Conservation (phyloP, 2,329 filamentous ascomycete species). For the Chrysosporium queenslandicum region DNA sequence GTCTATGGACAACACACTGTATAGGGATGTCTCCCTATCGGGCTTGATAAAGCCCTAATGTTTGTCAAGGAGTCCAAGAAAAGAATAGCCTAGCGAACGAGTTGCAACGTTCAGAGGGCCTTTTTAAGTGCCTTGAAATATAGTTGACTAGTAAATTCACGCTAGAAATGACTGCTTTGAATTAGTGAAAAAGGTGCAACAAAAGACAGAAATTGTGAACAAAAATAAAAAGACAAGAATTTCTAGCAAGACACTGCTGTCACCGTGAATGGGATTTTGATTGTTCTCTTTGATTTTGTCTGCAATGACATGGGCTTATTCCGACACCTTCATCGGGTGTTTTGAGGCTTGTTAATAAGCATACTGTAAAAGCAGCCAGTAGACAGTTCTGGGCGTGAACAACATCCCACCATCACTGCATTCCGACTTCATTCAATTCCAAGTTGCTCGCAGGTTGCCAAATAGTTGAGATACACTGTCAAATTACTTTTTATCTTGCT, state of each 20-base stretch:
- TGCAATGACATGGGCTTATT: not conserved
- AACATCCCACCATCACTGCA: too few relatives aligned
- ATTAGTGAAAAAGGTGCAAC: not conserved
- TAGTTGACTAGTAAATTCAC: not conserved
- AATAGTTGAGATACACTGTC: too few relatives aligned
- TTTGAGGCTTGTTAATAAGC: slow-evolving; percentile 5
- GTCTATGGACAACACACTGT: not conserved
- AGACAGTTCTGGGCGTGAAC: too few relatives aligned
- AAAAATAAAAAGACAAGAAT: not conserved
- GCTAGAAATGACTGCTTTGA: not conserved
- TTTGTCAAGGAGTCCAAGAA: not conserved
- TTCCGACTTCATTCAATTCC: too few relatives aligned
- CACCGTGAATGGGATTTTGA: not conserved
- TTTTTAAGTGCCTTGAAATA: not conserved
- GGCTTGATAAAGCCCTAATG: not conserved
- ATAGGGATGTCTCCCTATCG: not conserved
- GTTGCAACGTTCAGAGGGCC: too few relatives aligned
- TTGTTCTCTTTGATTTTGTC: not conserved
- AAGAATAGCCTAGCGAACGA: not conserved
- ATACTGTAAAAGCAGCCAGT: not conserved
- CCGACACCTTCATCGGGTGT: not conserved
- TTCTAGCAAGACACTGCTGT: not conserved
- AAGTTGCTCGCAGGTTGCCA: too few relatives aligned
- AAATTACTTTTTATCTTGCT: too few relatives aligned
- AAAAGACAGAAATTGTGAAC: not conserved